Evolutionary conservation across 108 stramenopile species (phyloP).

Genomic region (Chaetoceros tenuissimus): DNA sequence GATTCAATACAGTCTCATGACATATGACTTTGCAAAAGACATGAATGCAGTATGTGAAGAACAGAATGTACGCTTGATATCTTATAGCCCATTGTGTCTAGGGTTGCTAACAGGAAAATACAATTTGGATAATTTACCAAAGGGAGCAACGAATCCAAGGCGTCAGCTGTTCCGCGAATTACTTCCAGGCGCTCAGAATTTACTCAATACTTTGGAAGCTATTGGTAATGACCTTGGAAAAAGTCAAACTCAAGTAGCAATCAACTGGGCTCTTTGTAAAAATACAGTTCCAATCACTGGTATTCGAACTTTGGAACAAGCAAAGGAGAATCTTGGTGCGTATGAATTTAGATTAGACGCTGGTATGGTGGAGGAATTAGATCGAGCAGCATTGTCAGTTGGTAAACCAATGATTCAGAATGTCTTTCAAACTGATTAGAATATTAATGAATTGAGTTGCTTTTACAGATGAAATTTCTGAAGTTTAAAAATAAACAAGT

Average conservation of each 20-base stretch:
- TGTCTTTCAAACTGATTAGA: slow-evolving; percentile 70
- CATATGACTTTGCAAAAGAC: slow-evolving; percentile 47
- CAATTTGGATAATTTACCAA: slow-evolving; percentile 61
- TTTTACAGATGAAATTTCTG: no score
- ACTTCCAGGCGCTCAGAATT: slow-evolving; percentile 50
- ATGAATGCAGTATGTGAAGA: slow-evolving; percentile 73
- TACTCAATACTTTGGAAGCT: slow-evolving; percentile 56
- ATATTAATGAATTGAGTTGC: background rate
- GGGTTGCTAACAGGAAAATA: slow-evolving; percentile 79
- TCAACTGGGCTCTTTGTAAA: slow-evolving; percentile 87
- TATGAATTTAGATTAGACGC: slow-evolving; percentile 54
- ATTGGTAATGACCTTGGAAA: slow-evolving; percentile 61
- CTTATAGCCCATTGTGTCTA: slow-evolving; percentile 73
- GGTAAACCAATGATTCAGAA: slow-evolving; percentile 84
- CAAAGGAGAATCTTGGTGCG: slow-evolving; percentile 57
- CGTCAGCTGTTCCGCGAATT: slow-evolving; percentile 73
- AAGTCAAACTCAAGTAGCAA: slow-evolving; percentile 77
- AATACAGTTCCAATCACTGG: slow-evolving; percentile 84
- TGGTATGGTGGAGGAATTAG: slow-evolving; percentile 59
- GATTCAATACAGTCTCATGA: slow-evolving; percentile 79
- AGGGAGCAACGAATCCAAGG: slow-evolving; percentile 44
- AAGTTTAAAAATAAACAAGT: no score
- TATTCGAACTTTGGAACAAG: slow-evolving; percentile 49
- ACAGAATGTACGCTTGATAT: slow-evolving; percentile 58
- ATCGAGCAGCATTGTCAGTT: slow-evolving; percentile 50